Base-by-base conservation (phyloP, 176 grass and related monocot species). In the Tuctoria greenei region DNA sequence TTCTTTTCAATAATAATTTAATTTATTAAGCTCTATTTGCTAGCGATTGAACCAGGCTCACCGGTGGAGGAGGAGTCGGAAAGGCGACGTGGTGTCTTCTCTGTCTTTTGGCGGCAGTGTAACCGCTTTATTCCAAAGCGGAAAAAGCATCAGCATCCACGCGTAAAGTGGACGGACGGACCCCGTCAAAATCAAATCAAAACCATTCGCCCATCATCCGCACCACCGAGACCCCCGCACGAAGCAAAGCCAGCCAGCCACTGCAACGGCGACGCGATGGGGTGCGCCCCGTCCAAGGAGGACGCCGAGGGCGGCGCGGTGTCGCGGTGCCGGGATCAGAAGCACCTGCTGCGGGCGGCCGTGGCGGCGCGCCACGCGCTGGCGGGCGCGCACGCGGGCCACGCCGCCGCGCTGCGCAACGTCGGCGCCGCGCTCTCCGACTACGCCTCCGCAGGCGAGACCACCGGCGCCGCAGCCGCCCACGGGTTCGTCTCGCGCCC, bases 371-470 rank as follows among this genome's bases (percentile, higher is more conserved):
- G 90, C 0, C 86, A 87, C 44, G 86, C 72, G 61, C 73, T 97
- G 10, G 83, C 93, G 18, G 69, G 59, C 0, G 90, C 90, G 17
- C 93, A 97, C 75, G 83, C 88, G 4, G 88, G 85, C 14, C 91
- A 93, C 75, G 66, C 83, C 8, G 54, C 67, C 5, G 83, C 93
- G 28, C 87, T 97, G 36, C 71, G 80, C 45, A 87, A 93, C 76
- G 86, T 84, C 52, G 93, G 90, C 8, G 88, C 88, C 27, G 93
- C 88, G 24, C 88, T 93, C 74, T 72, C 84, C 12, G 91, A 90
- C 78, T 93, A 93, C 67, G 88, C 88, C 62, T 85, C 88, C 10
- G 73, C 64, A 15, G 80, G 61, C 43, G 74, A 28, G 52, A 4
- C 38, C 61, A 66, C 70, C 74, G 42, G 23, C 59, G 59, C 46